phyloP scores from a whole-genome alignment of 345 rosid species.

The Balakata baccata region DNA sequence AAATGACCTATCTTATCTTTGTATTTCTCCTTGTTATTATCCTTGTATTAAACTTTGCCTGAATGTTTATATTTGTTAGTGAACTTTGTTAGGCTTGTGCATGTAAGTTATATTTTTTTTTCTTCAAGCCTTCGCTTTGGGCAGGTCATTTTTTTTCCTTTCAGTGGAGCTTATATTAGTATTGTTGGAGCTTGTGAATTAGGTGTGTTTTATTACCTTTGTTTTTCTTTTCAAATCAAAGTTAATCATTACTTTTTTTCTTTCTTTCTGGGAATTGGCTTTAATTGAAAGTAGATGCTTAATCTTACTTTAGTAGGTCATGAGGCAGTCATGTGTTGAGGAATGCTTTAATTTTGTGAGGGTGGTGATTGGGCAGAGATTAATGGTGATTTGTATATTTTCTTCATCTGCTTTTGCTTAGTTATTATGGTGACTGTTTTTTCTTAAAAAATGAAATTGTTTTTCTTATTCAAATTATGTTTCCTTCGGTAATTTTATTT shows the following conservation, averaged over 20 bases:
- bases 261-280: not conserved
- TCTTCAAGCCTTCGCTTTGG: not conserved
- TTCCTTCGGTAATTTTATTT: too few relatives aligned
- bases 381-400: not conserved
- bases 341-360: not conserved
- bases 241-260: not conserved
- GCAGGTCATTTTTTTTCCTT: not conserved
- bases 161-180: not conserved
- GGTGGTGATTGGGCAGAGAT: not conserved
- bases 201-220: not conserved
- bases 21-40: not conserved
- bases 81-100: not conserved
- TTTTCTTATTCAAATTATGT: too few relatives aligned
- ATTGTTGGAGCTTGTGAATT: not conserved
- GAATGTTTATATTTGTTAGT: not conserved
- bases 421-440: not conserved
- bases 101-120: not conserved
- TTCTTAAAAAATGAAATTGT: too few relatives aligned
- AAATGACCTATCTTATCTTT: not conserved
- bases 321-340: not conserved
- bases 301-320: not conserved
- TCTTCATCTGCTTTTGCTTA: not conserved
- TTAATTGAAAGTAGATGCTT: not conserved
- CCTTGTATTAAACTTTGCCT: not conserved
- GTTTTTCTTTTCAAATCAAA: not conserved